phyloP scores from a whole-genome alignment of 1,284 basidiomycete genomes.

The Ceratobasidium sp. region DNA sequence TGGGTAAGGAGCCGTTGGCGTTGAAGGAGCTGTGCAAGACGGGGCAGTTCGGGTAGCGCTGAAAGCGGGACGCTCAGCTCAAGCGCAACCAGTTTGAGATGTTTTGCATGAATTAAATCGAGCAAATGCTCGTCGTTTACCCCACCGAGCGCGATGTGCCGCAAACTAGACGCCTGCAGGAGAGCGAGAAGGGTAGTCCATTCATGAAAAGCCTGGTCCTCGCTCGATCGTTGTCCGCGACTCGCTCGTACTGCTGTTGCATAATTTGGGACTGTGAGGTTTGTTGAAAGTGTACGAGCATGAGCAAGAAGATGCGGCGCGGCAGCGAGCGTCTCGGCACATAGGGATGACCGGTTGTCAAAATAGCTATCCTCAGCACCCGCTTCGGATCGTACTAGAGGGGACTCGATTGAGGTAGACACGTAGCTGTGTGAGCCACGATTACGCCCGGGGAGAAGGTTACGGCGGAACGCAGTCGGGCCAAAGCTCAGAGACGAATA shows the following conservation, averaged over 20 bases:
- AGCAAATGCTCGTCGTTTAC: conserved; percentile 30
- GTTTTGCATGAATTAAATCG: not conserved
- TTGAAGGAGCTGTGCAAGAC: conserved; percentile 20
- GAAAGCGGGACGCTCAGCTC: conserved; percentile 38
- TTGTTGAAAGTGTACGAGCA: conserved; percentile 26
- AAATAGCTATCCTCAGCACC: conserved; percentile 39
- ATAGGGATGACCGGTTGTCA: conserved; percentile 43
- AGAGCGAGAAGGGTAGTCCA: conserved; percentile 27
- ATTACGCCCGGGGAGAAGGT: not conserved
- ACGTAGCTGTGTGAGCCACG: conserved; percentile 34
- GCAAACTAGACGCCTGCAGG: conserved; percentile 25
- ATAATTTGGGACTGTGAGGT: conserved; percentile 40
- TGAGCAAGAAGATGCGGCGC: conserved; percentile 26
- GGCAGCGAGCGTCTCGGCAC: conserved; percentile 35
- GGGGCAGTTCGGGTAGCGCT: conserved; percentile 34
- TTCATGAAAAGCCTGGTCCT: conserved; percentile 33
- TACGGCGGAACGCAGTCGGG: conserved; percentile 22
- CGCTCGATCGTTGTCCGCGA: conserved; percentile 34
- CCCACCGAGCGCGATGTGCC: conserved; percentile 23
- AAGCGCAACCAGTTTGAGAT: conserved; percentile 36
- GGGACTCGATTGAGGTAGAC: conserved; percentile 39
- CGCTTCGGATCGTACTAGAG: conserved; percentile 17
- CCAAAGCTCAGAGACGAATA: conserved; percentile 38
- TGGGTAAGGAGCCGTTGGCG: conserved; percentile 38
- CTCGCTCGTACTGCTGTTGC: conserved; percentile 29